A percentile compares a stretch with the other conserved stretches of the same genome.
Conservation (phyloP, 176 grass and related monocot genomes). For the Eleusine coracana region DNA sequence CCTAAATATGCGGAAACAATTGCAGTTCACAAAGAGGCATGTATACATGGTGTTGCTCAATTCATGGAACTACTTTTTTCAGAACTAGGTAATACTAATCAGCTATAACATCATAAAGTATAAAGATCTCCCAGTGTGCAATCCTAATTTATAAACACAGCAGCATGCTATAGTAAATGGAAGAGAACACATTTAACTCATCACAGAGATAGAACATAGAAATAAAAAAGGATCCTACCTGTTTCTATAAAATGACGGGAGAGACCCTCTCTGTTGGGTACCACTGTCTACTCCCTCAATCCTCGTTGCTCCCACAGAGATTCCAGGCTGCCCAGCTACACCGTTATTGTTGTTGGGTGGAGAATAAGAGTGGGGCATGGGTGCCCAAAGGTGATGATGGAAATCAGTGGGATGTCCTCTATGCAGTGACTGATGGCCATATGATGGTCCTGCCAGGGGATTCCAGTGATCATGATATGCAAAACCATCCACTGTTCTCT, state of each 20-base stretch:
- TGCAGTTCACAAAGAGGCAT: neutral
- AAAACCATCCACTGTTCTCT: constrained; percentile 39
- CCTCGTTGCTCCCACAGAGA: constrained; percentile 32
- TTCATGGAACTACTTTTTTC: neutral
- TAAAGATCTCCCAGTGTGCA: neutral
- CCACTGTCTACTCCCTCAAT: constrained; percentile 38
- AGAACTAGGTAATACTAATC: constrained; percentile 4
- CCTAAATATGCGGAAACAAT: neutral
- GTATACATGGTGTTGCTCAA: neutral
- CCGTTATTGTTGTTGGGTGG: constrained; percentile 42
- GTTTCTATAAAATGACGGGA: constrained; percentile 48
- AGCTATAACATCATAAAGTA: constrained; percentile 22
- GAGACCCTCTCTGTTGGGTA: constrained; percentile 40
- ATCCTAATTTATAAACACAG: neutral
- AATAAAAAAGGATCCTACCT: constrained; percentile 39
- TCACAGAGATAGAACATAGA: neutral
- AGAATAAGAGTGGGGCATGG: constrained; percentile 44
- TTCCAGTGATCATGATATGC: constrained; percentile 64
- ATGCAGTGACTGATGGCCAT: constrained; percentile 23
- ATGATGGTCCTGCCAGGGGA: constrained; percentile 37
- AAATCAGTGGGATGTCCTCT: constrained; percentile 43
- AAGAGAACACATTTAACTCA: neutral
- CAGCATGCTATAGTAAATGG: neutral
- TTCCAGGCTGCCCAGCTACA: constrained; percentile 41
- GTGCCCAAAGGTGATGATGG: constrained; percentile 47